Evolutionary conservation across 768 basidiomycete genomes (phyloP).

Genomic region (Tulasnella sp.): DNA sequence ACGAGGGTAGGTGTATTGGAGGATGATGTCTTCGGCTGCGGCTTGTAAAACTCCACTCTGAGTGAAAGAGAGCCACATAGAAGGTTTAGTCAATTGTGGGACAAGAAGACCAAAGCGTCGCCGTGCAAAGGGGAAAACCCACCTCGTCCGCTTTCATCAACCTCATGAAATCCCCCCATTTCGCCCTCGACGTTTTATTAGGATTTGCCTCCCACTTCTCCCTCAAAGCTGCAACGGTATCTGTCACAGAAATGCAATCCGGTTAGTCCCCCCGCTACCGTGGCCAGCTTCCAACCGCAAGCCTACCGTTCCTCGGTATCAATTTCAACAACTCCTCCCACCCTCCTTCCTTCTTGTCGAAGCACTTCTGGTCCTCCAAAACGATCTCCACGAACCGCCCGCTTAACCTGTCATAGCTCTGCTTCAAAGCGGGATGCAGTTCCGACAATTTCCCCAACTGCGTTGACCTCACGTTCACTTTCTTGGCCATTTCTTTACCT

Average conservation of each 20-base stretch:
- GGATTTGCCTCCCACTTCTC: conserved; percentile 62
- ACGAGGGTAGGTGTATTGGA: conserved; percentile 95
- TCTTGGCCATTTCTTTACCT: conserved; percentile 79
- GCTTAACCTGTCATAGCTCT: conserved; percentile 56
- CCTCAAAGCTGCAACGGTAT: conserved; percentile 54
- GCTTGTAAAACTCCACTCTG: conserved; percentile 42
- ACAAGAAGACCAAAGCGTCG: background rate
- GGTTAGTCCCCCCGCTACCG: too few species aligned
- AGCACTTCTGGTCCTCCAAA: conserved; percentile 83
- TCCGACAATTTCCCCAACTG: conserved; percentile 43
- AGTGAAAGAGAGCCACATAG: background rate
- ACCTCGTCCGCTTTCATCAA: conserved; percentile 43
- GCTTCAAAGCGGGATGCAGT: conserved; percentile 74
- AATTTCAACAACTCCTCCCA: conserved; percentile 75
- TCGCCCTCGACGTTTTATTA: conserved; percentile 60
- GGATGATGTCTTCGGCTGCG: conserved; percentile 82
- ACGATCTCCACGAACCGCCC: conserved; percentile 67
- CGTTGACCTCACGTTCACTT: conserved; percentile 67
- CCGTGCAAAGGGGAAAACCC: conserved; percentile 36
- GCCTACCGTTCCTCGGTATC: conserved; percentile 63
- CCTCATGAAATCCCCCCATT: conserved; percentile 69
- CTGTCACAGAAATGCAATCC: conserved; percentile 36
- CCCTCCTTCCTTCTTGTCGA: conserved; percentile 61
- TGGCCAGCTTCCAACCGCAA: background rate
- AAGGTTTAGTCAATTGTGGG: background rate